Percentiles rank a stretch among this genome's conserved stretches.
Evolutionary conservation across 441 rosid species (phyloP).

Genomic region (Adansonia grandidieri): DNA sequence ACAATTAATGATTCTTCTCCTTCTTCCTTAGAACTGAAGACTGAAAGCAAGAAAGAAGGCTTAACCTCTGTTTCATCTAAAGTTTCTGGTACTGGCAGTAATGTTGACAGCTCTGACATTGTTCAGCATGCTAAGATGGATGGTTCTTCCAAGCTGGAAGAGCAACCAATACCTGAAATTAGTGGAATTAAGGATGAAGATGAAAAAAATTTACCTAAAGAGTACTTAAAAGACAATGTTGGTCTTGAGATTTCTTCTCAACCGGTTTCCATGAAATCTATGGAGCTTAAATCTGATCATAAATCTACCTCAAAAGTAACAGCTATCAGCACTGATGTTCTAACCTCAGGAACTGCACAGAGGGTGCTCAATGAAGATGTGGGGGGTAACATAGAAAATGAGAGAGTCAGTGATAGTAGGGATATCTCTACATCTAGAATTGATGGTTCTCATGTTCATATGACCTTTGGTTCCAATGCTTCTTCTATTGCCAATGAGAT

Average conservation of each 20-base stretch:
- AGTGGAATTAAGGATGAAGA: constrained; percentile 29
- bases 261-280: constrained; percentile 29
- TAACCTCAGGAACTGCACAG: constrained; percentile 33
- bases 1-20: constrained; percentile 32
- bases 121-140: constrained; percentile 30
- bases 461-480: constrained; percentile 14
- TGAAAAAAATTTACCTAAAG: constrained; percentile 26
- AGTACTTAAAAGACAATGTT: constrained; percentile 35
- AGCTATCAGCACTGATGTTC: constrained; percentile 33
- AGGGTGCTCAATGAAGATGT: constrained; percentile 38
- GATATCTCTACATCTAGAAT: constrained; percentile 37
- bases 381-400: constrained; percentile 34
- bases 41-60: constrained; percentile 37
- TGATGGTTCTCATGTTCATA: constrained; percentile 33
- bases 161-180: constrained; percentile 35
- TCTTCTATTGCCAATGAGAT: constrained; percentile 27
- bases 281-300: constrained; percentile 32
- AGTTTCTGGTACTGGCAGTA: constrained; percentile 37
- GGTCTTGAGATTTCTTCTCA: constrained; percentile 37
- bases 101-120: constrained; percentile 17
- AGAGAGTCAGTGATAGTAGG: constrained; percentile 20
- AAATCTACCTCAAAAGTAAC: constrained; percentile 33
- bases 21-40: constrained; percentile 41
- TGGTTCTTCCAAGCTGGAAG: constrained; percentile 32
- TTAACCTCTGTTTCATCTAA: constrained; percentile 40